These are phyloP conservation scores for Rhizoctonia solani DNA, from an alignment of 1,284 basidiomycete genomes.

Conservation along the genomic window DNA sequence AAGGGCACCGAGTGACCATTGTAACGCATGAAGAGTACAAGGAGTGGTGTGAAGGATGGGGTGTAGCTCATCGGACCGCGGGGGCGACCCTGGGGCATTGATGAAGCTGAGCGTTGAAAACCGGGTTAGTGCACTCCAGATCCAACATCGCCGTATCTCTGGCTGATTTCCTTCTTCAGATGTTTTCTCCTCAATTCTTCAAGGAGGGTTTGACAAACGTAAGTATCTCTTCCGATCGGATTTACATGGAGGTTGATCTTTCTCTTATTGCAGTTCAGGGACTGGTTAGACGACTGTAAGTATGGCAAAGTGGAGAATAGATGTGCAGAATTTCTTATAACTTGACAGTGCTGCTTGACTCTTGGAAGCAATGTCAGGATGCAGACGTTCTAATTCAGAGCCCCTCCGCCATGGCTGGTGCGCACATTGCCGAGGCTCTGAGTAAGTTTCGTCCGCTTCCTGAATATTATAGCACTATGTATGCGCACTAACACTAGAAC, in stretches of 20 bases:
- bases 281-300: constrained; percentile 75
- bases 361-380: constrained; percentile 72
- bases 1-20: constrained; percentile 61
- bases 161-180: no score
- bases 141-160: constrained; percentile 17
- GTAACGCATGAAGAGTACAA: constrained; percentile 69
- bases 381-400: constrained; percentile 71
- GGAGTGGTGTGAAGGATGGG: constrained; percentile 63
- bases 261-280: constrained; percentile 56
- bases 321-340: no score
- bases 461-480: constrained; percentile 59
- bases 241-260: constrained; percentile 1
- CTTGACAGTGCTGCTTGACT: constrained; percentile 68
- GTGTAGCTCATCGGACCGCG: constrained; percentile 68
- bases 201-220: constrained; percentile 67
- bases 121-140: constrained; percentile 4
- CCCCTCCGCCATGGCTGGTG: constrained; percentile 78
- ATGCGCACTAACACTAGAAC: constrained; percentile 40
- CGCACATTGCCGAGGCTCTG: constrained; percentile 81
- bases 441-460: constrained; percentile 46
- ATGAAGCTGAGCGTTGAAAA: constrained; percentile 60
- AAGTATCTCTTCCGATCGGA: constrained; percentile 39
- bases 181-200: constrained; percentile 84
- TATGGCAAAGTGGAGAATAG: no score
- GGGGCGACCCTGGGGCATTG: constrained; percentile 81